Percentiles rank a stretch among this genome's conserved stretches.
phyloP scores from a whole-genome alignment of 257 asterid species.

The Lantana camara region DNA sequence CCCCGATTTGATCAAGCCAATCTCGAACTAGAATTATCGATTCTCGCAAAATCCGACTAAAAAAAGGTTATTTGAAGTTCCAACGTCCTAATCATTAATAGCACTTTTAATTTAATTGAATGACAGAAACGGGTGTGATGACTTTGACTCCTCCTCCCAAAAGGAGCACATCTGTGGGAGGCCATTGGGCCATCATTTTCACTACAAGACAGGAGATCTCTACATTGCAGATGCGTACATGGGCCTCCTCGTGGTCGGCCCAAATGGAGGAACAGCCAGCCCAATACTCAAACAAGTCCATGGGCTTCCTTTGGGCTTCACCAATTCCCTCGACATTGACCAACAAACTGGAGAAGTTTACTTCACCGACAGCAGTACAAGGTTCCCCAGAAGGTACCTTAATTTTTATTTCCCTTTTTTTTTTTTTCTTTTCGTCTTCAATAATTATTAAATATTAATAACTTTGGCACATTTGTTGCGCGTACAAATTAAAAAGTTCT shows the following conservation, averaged over 20 bases:
- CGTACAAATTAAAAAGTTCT: too few relatives aligned
- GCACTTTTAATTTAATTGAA: too few relatives aligned
- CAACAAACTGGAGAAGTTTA: constrained; percentile 48
- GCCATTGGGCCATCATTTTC: constrained; percentile 69
- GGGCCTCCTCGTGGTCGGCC: constrained; percentile 72
- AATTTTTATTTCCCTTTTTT: neutral
- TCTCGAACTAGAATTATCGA: too few relatives aligned
- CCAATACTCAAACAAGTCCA: constrained; percentile 40
- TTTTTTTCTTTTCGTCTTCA: too few relatives aligned
- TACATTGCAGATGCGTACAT: constrained; percentile 72
- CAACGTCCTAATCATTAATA: too few relatives aligned
- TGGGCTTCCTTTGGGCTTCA: constrained; percentile 50
- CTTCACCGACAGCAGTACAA: constrained; percentile 74
- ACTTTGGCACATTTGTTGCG: too few relatives aligned
- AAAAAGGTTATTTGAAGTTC: too few relatives aligned
- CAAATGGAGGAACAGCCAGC: constrained; percentile 58
- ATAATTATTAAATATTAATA: too few relatives aligned
- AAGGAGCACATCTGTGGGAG: constrained; percentile 75
- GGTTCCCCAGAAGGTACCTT: constrained; percentile 58
- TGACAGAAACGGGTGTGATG: constrained; percentile 55
- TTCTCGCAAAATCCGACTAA: too few relatives aligned
- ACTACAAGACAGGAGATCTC: constrained; percentile 51
- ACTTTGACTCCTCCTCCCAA: constrained; percentile 31
- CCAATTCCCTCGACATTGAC: constrained; percentile 66
- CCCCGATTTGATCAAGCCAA: too few relatives aligned